These are phyloP conservation scores for Cyclostephanos tholiformis DNA, from an alignment of 108 stramenopile genomes.

Conservation along the genomic window DNA sequence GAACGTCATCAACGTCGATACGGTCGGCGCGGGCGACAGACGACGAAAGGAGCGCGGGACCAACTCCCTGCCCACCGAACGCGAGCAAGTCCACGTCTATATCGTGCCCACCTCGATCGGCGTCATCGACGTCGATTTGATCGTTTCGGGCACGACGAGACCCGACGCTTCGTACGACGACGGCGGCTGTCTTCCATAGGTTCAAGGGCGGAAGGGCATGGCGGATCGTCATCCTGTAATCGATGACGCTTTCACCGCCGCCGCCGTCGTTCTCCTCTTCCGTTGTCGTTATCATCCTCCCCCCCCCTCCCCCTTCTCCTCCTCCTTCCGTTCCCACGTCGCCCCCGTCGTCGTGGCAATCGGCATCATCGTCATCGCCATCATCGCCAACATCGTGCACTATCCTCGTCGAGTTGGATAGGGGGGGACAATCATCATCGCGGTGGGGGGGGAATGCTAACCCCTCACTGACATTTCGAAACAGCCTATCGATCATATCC, in stretches of 20 bases:
- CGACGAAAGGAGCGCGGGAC: slow-evolving; percentile 41
- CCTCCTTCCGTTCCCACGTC: no score
- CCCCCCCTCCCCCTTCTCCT: no score
- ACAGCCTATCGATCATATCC: slow-evolving; percentile 56
- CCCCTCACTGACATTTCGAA: slow-evolving; percentile 36
- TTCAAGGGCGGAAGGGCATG: slow-evolving; percentile 55
- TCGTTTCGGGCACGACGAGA: background rate
- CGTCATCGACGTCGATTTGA: background rate
- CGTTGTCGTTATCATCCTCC: background rate
- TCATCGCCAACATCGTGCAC: background rate
- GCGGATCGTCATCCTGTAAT: slow-evolving; percentile 28
- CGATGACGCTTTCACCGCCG: slow-evolving; percentile 1
- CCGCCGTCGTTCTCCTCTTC: background rate
- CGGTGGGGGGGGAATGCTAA: slow-evolving; percentile 49
- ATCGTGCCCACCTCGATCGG: background rate
- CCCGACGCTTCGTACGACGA: slow-evolving; percentile 29
- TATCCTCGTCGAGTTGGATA: background rate
- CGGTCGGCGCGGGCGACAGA: background rate
- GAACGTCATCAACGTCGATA: background rate
- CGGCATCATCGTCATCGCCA: background rate
- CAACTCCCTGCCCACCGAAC: slow-evolving; percentile 83
- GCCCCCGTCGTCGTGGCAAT: no score
- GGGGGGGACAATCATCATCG: no score
- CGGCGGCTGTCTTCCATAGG: slow-evolving; percentile 72
- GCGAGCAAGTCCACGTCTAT: slow-evolving; percentile 50